Conservation (phyloP, 768 basidiomycete genomes). For the Pulveroboletus ravenelii region DNA sequence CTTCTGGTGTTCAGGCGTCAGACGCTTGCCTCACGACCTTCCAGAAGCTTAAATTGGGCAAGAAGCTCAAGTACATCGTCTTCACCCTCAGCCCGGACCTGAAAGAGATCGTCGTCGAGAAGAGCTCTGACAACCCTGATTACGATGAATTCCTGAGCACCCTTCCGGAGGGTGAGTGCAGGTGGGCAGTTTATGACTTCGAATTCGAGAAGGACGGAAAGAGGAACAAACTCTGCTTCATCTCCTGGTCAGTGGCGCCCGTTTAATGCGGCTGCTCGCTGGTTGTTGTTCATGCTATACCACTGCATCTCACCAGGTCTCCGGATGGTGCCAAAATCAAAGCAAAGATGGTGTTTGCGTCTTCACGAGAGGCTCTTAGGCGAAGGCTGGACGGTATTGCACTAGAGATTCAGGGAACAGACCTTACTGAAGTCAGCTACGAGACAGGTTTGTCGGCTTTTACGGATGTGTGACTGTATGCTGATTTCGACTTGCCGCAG, state of each 20-base stretch:
- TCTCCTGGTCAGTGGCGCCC: conserved; percentile 68
- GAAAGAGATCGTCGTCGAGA: conserved; percentile 74
- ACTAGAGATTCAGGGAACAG: conserved; percentile 84
- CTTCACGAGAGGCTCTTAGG: conserved; percentile 80
- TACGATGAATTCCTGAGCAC: conserved; percentile 74
- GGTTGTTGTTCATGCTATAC: background rate
- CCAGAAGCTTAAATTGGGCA: conserved; percentile 21
- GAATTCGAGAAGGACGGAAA: conserved; percentile 72
- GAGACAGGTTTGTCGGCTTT: conserved; percentile 52
- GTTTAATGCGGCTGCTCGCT: background rate
- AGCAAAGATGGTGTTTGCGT: conserved; percentile 92
- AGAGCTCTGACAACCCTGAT: conserved; percentile 42
- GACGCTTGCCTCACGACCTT: conserved; percentile 39
- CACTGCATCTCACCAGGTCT: conserved; percentile 49
- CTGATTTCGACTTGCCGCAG: conserved; percentile 11
- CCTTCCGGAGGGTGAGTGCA: conserved; percentile 68
- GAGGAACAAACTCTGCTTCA: conserved; percentile 85
- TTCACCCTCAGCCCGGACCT: conserved; percentile 56
- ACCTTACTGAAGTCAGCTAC: conserved; percentile 61
- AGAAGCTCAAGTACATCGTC: conserved; percentile 84
- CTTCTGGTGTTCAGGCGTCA: conserved; percentile 46
- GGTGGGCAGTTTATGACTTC: conserved; percentile 91
- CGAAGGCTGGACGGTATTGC: conserved; percentile 73
- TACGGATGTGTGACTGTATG: background rate
- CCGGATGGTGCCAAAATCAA: conserved; percentile 84